phyloP scores from a whole-genome alignment of 2,329 filamentous ascomycete species.

The Aspergillus vadensis region DNA sequence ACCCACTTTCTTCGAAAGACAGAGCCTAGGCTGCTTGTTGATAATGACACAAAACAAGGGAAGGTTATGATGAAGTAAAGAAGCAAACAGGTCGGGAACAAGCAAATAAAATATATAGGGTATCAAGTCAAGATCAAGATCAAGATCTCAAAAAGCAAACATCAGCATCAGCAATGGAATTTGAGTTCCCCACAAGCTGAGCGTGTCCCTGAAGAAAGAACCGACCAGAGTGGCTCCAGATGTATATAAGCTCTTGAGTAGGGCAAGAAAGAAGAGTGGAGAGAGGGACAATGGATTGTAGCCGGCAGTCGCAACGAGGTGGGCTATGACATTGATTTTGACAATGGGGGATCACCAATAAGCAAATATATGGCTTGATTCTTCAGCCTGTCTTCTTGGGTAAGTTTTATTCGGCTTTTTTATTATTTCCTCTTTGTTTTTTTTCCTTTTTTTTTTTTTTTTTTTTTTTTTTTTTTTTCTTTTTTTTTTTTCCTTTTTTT shows the following conservation, averaged over 20 bases:
- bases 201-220: neutral
- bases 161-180: constrained; percentile 10
- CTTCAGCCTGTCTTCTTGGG: constrained; percentile 6
- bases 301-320: constrained; percentile 14
- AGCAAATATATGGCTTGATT: constrained; percentile 16
- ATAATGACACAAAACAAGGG: constrained; percentile 6
- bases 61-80: constrained; percentile 10
- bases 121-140: constrained; percentile 12
- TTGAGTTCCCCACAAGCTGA: constrained; percentile 6
- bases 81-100: constrained; percentile 18
- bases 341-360: constrained; percentile 20
- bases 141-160: constrained; percentile 18
- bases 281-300: constrained; percentile 6
- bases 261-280: neutral
- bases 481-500: constrained; percentile 4
- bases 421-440: neutral
- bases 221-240: neutral
- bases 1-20: neutral
- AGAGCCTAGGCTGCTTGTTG: neutral
- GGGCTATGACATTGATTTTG: constrained; percentile 18
- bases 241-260: constrained; percentile 14
- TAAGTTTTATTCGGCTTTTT: constrained; percentile 10
- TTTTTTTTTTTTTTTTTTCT: neutral
- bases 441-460: constrained; percentile 4
- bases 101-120: constrained; percentile 22